Conservation (phyloP, 176 grass and related monocot genomes). For the Carex parvula region DNA sequence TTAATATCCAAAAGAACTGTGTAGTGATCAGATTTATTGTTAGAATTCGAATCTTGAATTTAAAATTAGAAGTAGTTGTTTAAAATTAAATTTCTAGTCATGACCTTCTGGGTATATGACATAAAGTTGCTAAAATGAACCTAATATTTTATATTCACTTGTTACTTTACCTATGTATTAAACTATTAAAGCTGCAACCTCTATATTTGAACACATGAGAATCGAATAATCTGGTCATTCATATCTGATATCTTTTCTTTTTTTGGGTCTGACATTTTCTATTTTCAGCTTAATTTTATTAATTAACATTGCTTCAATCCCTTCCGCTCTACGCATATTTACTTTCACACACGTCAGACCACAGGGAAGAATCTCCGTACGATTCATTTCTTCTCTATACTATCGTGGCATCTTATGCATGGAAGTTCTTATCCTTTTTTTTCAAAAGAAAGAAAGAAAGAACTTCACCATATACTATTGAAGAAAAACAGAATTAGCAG, state of each 20-base stretch:
- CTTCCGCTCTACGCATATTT: neutral
- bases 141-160: too few relatives aligned
- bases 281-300: neutral
- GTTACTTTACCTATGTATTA: too few relatives aligned
- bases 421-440: neutral
- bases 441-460: too few relatives aligned
- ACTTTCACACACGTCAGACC: neutral
- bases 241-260: neutral
- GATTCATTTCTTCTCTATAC: neutral
- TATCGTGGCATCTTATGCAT: neutral
- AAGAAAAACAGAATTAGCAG: neutral
- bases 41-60: too few relatives aligned
- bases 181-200: neutral
- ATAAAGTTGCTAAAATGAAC: too few relatives aligned
- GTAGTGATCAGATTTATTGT: too few relatives aligned
- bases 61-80: too few relatives aligned
- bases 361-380: neutral
- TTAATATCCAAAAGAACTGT: too few relatives aligned
- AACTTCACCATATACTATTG: neutral
- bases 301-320: neutral
- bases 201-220: neutral
- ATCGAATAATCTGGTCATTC: neutral
- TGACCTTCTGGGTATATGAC: too few relatives aligned
- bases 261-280: neutral
- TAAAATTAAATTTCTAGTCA: too few relatives aligned